Evolutionary conservation across 192 early-diverging fungal species (phyloP), one percentile per base, ranked within the genome.

Genomic region (Backusella luteola): DNA sequence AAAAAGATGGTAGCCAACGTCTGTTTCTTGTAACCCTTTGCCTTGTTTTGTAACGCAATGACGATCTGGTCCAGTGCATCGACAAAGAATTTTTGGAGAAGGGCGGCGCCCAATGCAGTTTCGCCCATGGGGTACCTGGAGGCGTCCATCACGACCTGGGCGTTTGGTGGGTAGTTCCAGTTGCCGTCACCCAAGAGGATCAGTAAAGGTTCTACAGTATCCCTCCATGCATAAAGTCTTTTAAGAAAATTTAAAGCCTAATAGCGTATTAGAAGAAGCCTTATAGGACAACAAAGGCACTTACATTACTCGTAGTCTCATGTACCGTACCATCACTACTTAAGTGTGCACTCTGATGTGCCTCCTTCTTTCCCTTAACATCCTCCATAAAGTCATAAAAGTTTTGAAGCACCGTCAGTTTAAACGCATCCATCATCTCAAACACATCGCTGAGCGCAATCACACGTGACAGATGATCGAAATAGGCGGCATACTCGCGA

Each of bases 241-340:
- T 89, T 92, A 66, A 91, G 69, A 34, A 88, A 85, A 73, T 89
- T 90, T 34, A 92, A 81, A n/a, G 89, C 88, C 90, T 90, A 76
- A 36, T 26, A 34, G 9, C 6, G 39, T 34, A 5, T 34, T 15
- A 32, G 53, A 42, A 56, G 32, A 2, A 32, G 32, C 32, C 32
- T 32, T 32, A 32, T 19, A 34, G 63, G 26, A 12, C 46, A n/a
- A 36, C 21, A 74, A 63, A 81, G 21, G 39, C 52, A 56, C 89
- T 77, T 88, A 93, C 93, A 79, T 88, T 91, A 78, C 89, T 93
- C 0, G 94, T 92, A 17, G 93, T 78, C 83, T 96, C 94, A 74
- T 93, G 90, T 5, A 96, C 92, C 41, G 94, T 95, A 67, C 93
- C 95, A 80, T 96, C 95, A 35, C 79, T 80, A 26, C 93, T 89